Conservation (phyloP, 2,329 filamentous ascomycete genomes). For the Aureobasidium sp. region DNA sequence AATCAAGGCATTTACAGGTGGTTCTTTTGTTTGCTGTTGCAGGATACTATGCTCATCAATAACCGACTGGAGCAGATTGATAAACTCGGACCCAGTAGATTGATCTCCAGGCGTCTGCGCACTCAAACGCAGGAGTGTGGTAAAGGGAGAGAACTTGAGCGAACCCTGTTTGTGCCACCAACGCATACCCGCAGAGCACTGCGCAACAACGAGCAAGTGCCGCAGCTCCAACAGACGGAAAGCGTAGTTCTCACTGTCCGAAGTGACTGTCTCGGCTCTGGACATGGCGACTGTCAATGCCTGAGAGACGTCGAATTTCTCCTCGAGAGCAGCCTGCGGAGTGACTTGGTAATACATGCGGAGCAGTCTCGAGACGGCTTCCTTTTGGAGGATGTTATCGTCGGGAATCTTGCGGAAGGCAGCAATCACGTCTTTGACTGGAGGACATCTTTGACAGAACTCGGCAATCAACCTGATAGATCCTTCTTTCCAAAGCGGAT, state of each 20-base stretch:
- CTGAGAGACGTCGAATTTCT: conserved; percentile 82
- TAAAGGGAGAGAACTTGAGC: conserved; percentile 61
- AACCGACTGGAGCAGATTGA: conserved; percentile 52
- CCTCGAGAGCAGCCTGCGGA: conserved; percentile 70
- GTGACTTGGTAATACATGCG: conserved; percentile 78
- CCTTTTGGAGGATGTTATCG: conserved; percentile 66
- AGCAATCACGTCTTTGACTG: conserved; percentile 71
- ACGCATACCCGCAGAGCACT: conserved; percentile 73
- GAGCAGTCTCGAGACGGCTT: conserved; percentile 71
- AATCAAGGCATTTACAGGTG: conserved; percentile 39
- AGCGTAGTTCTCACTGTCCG: conserved; percentile 33
- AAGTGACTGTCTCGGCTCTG: conserved; percentile 43
- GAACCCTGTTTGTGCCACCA: conserved; percentile 75
- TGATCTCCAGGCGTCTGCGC: conserved; percentile 36
- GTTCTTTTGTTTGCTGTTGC: conserved; percentile 37
- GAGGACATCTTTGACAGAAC: conserved; percentile 71
- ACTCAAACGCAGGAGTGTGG: conserved; percentile 58
- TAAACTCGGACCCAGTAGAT: conserved; percentile 25
- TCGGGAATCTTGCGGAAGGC: conserved; percentile 63
- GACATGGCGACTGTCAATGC: conserved; percentile 63
- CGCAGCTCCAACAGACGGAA: conserved; percentile 68
- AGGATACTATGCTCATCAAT: conserved; percentile 62
- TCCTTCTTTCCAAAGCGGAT: conserved; percentile 61
- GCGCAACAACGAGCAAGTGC: conserved; percentile 73
- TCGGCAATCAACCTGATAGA: conserved; percentile 60